These are phyloP conservation scores for Leccinum truebloodii DNA, from an alignment of 768 basidiomycete species.

Conservation along the genomic window DNA sequence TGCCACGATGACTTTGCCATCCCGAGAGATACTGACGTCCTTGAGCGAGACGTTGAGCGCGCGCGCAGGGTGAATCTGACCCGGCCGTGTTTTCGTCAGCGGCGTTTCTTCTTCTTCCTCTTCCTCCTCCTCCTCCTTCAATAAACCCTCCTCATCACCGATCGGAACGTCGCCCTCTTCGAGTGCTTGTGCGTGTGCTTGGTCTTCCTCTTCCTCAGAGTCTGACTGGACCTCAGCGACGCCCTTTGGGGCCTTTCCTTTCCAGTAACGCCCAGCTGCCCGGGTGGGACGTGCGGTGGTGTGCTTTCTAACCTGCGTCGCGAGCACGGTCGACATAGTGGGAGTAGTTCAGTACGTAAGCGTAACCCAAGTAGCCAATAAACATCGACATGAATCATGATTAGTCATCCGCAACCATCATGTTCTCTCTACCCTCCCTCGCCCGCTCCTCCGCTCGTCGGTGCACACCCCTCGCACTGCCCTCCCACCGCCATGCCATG, in stretches of 20 bases:
- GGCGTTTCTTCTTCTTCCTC: slow-evolving; percentile 47
- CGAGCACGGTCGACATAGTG: slow-evolving; percentile 31
- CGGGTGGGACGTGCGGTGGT: slow-evolving; percentile 77
- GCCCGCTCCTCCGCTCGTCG: slow-evolving; percentile 10
- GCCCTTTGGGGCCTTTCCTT: slow-evolving; percentile 86
- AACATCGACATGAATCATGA: slow-evolving; percentile 10
- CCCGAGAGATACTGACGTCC: slow-evolving; percentile 78
- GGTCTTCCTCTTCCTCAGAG: slow-evolving; percentile 63
- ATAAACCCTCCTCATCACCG: slow-evolving; percentile 56
- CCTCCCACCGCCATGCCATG: slow-evolving; percentile 54
- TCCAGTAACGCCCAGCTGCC: slow-evolving; percentile 87
- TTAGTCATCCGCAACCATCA: slow-evolving; percentile 29
- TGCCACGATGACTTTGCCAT: slow-evolving; percentile 78
- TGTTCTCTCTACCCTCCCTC: slow-evolving; percentile 22
- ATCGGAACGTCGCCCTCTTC: slow-evolving; percentile 62
- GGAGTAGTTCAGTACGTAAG: slow-evolving; percentile 14
- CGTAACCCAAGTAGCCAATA: slow-evolving; percentile 11
- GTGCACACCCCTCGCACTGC: not conserved
- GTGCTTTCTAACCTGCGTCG: slow-evolving; percentile 54
- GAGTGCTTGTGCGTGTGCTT: slow-evolving; percentile 35
- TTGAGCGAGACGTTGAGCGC: slow-evolving; percentile 74
- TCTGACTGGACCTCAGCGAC: slow-evolving; percentile 59
- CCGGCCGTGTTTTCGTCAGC: slow-evolving; percentile 41
- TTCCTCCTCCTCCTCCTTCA: slow-evolving; percentile 39
- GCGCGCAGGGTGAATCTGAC: slow-evolving; percentile 40